Evolutionary conservation across 495 filamentous ascomycete species (phyloP), one percentile per base, ranked within the genome.

Genomic region (Aspergillus campestris): DNA sequence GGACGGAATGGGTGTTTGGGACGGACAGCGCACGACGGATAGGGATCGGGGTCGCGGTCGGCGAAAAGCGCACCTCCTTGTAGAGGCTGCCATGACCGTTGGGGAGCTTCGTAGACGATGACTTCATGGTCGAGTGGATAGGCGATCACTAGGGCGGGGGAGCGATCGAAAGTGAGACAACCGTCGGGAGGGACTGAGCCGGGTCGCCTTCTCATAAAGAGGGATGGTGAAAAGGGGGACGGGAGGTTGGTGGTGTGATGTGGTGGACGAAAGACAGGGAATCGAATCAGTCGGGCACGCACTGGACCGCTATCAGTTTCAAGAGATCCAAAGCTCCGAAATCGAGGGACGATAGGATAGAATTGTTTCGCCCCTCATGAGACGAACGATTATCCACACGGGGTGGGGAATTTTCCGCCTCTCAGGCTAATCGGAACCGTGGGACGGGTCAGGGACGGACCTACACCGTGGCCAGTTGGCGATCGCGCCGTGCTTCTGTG

Each of bases 1-100:
- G 47, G n/a, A 57, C 52, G 42, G 61, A 61, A 14, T 60, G 56
- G 41, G 49, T 55, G 41, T 55, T 58, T 2, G 69, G 61, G 12
- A 72, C 58, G 7, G 70, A 70, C 42, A 59, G 60, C 27, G 67
- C 51, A 33, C 69, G 69, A 39, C 67, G 66, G 8, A 65, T 38
- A 5, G 65, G 69, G 8, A 66, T 60, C 35, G 65, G 69, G 8
- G 68, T 60, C 35, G 64, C 49, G 10, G 65, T 65, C 6, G 69
- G 70, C 27, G 71, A 74, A 48, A 71, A 71, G 48, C 67, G 68
- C 27, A 74, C 70, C 46, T 72, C 70, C 58, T 73, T 72, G 57
- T 71, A 70, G 34, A 66, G 57, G 45, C 58, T 62, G 40, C 64
- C 62, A 46, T 67, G 67, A 45, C 67, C 65, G 33, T 66, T 66